These are phyloP conservation scores for Noccaea bulbosa DNA, from an alignment of 345 rosid genomes.

Conservation along the genomic window DNA sequence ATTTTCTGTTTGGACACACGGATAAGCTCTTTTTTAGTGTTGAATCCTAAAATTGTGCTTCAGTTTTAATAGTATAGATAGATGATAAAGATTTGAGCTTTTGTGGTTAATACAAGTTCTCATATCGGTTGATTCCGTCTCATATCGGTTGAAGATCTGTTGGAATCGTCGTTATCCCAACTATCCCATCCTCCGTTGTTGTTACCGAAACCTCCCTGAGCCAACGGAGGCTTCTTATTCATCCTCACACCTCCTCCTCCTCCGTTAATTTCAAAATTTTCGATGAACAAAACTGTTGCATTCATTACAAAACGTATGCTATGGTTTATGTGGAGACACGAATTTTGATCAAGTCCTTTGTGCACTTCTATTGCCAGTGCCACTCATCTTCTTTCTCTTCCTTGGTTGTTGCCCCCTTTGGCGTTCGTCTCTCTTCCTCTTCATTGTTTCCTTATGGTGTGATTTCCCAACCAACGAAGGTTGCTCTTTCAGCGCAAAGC, in stretches of 20 bases:
- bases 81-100: no score
- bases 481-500: slow-evolving; percentile 90
- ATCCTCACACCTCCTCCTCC: slow-evolving; percentile 37
- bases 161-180: slow-evolving; percentile 83
- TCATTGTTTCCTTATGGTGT: slow-evolving; percentile 75
- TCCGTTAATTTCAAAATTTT: slow-evolving; percentile 35
- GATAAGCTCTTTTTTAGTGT: no score
- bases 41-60: no score
- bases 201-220: slow-evolving; percentile 45
- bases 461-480: slow-evolving; percentile 84
- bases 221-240: slow-evolving; percentile 63
- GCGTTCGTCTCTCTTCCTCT: slow-evolving; percentile 82
- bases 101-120: no score
- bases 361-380: slow-evolving; percentile 15
- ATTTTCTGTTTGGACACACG: no score
- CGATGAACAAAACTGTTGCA: slow-evolving; percentile 31
- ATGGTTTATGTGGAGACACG: background rate
- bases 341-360: slow-evolving; percentile 23
- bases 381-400: slow-evolving; percentile 50
- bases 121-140: slow-evolving; percentile 90
- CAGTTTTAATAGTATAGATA: no score
- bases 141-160: slow-evolving; percentile 60
- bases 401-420: slow-evolving; percentile 48
- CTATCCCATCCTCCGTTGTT: slow-evolving; percentile 75
- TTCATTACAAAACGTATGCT: slow-evolving; percentile 22